Base-by-base conservation (phyloP, 2,329 filamentous ascomycete genomes). In the Sclerotinia trifoliorum region DNA sequence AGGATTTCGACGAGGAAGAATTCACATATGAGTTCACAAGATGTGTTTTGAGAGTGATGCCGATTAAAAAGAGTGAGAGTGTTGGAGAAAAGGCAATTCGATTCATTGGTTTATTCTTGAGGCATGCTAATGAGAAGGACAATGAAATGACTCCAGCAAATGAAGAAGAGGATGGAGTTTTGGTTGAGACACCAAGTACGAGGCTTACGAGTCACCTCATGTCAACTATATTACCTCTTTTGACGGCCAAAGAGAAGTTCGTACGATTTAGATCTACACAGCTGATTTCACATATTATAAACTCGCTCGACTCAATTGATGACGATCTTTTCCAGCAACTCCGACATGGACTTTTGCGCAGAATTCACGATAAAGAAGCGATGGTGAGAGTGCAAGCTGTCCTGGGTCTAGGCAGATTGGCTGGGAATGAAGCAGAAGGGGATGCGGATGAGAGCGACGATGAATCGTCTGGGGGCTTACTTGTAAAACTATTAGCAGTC, bases 321-420 rank as follows among this genome's bases (percentile, higher is more conserved):
- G 93, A 97, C 77, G 92, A 95, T 61, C 81, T 97, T 15, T 99
- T 96, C 78, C 88, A 93, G 74, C 86, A 92, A 69, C 83, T 98
- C 70, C 87, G 92, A 65, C 85, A 92, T 65, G 91, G 90, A 0
- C 82, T 99, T 49, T 81, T 96, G 56, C 96, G 91, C 80, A 86
- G 95, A 46, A 90, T 98, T 63, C 88, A 93, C 73, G 95, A 99
- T 80, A 98, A 97, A 80, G 95, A 99, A 78, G 87, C 93, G 8
- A 91, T 94, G 78, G 93, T 99, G 11, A 88, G 95, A 69, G 89
- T 95, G 7, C 95, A 99, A 78, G 95, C 95, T 8, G 93, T 97
- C 0, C 84, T 97, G 71, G 94, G 94, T 5, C 84, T 99, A n/a
- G 92, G 92, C 8, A 86, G 93, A 44, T 83, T 98, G 64, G 92